Evolutionary conservation across 179 eudicot genomes (phyloP), one percentile per base, ranked within the genome.

Genomic region (Actinidia polygama): DNA sequence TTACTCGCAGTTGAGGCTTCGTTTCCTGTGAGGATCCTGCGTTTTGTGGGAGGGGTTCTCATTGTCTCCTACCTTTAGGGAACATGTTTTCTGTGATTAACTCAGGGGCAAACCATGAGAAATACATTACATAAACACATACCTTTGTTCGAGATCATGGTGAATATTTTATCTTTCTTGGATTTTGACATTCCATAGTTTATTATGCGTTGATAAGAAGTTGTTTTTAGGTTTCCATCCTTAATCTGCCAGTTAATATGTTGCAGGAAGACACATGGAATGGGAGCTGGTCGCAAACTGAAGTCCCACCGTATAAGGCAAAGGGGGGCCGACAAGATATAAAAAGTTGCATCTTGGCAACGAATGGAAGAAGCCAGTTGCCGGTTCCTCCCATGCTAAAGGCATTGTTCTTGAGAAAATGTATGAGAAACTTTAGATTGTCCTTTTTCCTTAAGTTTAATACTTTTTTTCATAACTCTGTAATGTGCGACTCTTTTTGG

Each of bases 221-320:
- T n/a, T n/a, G n/a, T n/a, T n/a, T n/a, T n/a, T n/a, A n/a, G n/a
- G n/a, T n/a, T n/a, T n/a, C n/a, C n/a, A n/a, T n/a, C n/a, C n/a
- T n/a, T n/a, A n/a, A n/a, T n/a, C n/a, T n/a, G n/a, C n/a, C n/a
- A n/a, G n/a, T n/a, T n/a, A 50, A 50, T 50, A 7, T 50, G 6
- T 50, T 50, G 10, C 10, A 50, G 54, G 78, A 87, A 87, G 80
- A 84, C 87, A 69, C 89, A 87, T 82, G 89, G 89, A 47, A 82
- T 87, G 87, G 89, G 89, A 87, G 83, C 89, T 69, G 89, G 82
- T n/a, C 89, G 89, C 85, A 87, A 87, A 85, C 85, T 87, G 74
- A 84, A 81, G 83, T 62, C 84, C 76, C 89, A 84, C 85, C 86
- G 89, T 67, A 84, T 81, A 55, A 75, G 72, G 69, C 87, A 87